Conservation (phyloP, 345 rosid species). For the Hibiscus trionum region DNA sequence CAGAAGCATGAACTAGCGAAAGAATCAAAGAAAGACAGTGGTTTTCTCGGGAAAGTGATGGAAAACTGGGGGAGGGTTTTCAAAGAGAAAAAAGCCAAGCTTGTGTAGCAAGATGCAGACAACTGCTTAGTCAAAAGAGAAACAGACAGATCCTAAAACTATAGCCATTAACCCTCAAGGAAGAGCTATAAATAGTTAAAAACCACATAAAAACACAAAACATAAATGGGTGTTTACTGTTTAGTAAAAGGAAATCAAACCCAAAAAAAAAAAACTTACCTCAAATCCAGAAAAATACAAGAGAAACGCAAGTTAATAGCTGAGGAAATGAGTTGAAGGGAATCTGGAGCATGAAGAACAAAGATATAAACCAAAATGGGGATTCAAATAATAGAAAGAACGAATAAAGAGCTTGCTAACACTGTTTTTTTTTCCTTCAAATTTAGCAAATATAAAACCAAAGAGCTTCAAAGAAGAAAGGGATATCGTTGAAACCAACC, state of each 20-base stretch:
- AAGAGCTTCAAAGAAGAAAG: no score
- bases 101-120: not conserved
- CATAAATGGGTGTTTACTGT: not conserved
- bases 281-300: slow-evolving; percentile 4
- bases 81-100: not conserved
- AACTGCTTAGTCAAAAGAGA: not conserved
- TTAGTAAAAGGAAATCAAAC: not conserved
- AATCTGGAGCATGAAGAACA: not conserved
- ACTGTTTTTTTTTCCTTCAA: not conserved
- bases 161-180: not conserved
- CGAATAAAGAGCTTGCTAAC: not conserved
- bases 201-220: not conserved
- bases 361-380: no score
- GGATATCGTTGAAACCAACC: slow-evolving; percentile 1
- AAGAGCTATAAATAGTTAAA: not conserved
- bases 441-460: no score
- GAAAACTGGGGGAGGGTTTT: not conserved
- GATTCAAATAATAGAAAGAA: not conserved
- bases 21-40: not conserved
- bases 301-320: not conserved
- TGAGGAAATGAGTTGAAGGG: not conserved
- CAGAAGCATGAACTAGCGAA: not conserved
- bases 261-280: not conserved
- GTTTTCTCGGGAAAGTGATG: not conserved
- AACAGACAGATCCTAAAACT: not conserved